Percentiles rank a stretch among this genome's conserved stretches.
phyloP scores from a whole-genome alignment of 176 grass and related monocot genomes.

The Secale cereale region DNA sequence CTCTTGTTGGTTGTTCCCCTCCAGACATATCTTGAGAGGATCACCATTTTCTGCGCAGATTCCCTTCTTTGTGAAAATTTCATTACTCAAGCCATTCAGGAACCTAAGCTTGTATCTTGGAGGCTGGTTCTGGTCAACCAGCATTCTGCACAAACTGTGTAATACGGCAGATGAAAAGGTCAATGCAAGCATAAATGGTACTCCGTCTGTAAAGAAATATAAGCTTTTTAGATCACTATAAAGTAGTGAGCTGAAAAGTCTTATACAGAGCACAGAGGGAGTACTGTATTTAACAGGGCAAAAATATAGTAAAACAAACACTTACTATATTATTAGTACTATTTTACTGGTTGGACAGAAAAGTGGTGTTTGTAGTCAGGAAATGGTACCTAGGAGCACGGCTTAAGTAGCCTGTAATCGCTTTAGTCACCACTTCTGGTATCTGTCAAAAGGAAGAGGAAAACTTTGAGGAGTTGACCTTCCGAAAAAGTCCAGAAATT shows the following conservation, averaged over 20 bases:
- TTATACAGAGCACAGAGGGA: too few species aligned
- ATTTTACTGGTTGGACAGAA: neutral
- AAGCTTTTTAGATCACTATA: too few species aligned
- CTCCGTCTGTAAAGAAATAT: too few species aligned
- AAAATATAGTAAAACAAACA: too few species aligned
- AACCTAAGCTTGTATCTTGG: conserved; percentile 33
- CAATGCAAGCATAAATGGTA: neutral
- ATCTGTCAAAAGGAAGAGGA: neutral
- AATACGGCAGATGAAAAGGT: neutral
- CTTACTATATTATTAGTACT: neutral
- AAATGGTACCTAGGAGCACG: conserved; percentile 7
- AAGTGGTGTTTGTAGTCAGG: neutral
- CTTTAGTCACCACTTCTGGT: conserved; percentile 21
- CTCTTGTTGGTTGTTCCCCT: neutral
- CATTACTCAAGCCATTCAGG: conserved; percentile 11
- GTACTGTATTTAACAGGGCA: neutral
- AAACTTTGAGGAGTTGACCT: neutral
- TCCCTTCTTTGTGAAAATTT: conserved; percentile 32
- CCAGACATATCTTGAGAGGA: conserved; percentile 19
- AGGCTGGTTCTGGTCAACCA: conserved; percentile 15
- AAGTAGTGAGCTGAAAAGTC: too few species aligned
- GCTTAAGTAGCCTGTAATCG: conserved; percentile 15
- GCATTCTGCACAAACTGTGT: conserved; percentile 2
- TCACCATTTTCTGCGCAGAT: neutral
- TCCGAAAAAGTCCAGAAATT: neutral